Conservation (phyloP, 371 early-diverging fungal species). For the Actinomortierella wolfii region DNA sequence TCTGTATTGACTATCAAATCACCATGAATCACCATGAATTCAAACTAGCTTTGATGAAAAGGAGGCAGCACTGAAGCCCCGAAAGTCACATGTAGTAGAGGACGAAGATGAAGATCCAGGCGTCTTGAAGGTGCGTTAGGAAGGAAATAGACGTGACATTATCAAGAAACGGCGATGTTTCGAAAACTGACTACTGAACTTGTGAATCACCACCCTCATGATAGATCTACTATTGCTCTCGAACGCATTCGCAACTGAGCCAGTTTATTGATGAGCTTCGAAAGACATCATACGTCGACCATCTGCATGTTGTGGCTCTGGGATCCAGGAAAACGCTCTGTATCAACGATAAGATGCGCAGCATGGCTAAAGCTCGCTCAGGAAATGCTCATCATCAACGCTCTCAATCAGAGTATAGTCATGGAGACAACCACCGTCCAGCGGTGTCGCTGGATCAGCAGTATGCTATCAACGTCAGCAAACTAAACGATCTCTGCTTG, state of each 20-base stretch:
- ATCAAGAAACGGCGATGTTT: slow-evolving; percentile 11
- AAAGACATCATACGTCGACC: slow-evolving; percentile 74
- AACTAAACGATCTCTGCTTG: slow-evolving; percentile 35
- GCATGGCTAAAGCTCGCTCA: slow-evolving; percentile 53
- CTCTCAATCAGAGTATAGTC: slow-evolving; percentile 79
- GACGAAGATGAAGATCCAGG: slow-evolving; percentile 52
- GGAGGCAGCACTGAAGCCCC: slow-evolving; percentile 13
- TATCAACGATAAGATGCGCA: slow-evolving; percentile 70
- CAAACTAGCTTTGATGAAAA: slow-evolving; percentile 23
- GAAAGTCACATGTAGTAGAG: slow-evolving; percentile 9
- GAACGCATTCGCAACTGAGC: slow-evolving; percentile 93
- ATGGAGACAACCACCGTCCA: slow-evolving; percentile 22
- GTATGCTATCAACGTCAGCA: slow-evolving; percentile 19
- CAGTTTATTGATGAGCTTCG: slow-evolving; percentile 90
- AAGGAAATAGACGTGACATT: not conserved
- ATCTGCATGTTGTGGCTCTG: slow-evolving; percentile 69
- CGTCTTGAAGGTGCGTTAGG: slow-evolving; percentile 60
- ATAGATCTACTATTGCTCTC: slow-evolving; percentile 80
- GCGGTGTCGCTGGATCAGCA: slow-evolving; percentile 2
- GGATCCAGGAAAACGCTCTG: slow-evolving; percentile 89
- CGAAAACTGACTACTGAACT: not conserved
- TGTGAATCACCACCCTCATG: not conserved
- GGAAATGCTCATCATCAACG: slow-evolving; percentile 77
- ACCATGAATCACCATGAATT: no score
- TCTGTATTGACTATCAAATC: no score